Conservation (phyloP, 179 eudicot genomes). For the Beta macrorhiza region DNA sequence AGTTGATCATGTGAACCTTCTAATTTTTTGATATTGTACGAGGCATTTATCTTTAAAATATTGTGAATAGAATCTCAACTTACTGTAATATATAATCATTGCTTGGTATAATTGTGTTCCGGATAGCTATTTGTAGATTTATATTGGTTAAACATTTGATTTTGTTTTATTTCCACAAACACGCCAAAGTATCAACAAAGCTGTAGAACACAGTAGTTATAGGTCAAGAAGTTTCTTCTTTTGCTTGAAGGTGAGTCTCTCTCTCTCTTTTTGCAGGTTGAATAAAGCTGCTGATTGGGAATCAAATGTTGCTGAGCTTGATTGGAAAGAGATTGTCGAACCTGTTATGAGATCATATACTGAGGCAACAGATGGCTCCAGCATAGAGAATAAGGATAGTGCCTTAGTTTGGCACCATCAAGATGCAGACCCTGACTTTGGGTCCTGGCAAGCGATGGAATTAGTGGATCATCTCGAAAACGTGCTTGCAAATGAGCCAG, state of each 20-base stretch:
- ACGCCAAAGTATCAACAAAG: background rate
- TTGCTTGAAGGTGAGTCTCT: background rate
- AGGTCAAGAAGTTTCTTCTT: background rate
- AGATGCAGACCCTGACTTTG: slow-evolving; percentile 87
- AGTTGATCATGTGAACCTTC: background rate
- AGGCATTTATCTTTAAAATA: background rate
- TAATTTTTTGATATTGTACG: too few species aligned
- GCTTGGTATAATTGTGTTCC: background rate
- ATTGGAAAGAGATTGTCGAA: slow-evolving; percentile 84
- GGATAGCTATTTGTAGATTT: background rate
- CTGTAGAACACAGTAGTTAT: background rate
- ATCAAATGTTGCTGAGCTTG: slow-evolving; percentile 46
- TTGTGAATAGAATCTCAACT: background rate
- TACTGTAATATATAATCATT: background rate
- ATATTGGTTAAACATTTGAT: background rate
- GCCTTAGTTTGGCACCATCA: slow-evolving; percentile 90
- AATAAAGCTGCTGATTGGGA: slow-evolving; percentile 61
- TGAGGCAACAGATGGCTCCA: slow-evolving; percentile 86
- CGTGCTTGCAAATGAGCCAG: slow-evolving; percentile 87
- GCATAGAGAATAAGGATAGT: slow-evolving; percentile 71
- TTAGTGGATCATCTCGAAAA: slow-evolving; percentile 74
- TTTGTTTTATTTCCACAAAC: background rate
- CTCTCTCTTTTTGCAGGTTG: slow-evolving; percentile 51
- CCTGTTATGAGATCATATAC: slow-evolving; percentile 72
- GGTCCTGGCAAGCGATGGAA: slow-evolving; percentile 89